A percentile compares a stretch with the other conserved stretches of the same genome.
Conservation (phyloP, 2,329 filamentous ascomycete genomes). For the Colletotrichum tofieldiae region DNA sequence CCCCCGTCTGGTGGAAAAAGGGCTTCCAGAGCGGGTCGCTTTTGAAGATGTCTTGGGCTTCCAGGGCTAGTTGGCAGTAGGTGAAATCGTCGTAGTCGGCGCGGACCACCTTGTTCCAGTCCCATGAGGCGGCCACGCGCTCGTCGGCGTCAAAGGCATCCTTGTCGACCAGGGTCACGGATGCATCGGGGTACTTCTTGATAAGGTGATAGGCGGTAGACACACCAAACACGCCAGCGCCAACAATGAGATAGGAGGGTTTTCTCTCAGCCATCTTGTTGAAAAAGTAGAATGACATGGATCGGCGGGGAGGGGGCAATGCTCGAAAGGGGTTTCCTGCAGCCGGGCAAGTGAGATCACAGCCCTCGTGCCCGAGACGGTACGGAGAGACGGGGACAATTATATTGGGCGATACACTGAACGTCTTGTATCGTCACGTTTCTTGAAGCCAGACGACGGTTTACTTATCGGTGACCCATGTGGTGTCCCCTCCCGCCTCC, state of each 20-base stretch:
- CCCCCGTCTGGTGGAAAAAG: conserved; percentile 73
- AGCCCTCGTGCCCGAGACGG: background rate
- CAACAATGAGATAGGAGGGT: conserved; percentile 70
- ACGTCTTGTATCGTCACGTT: conserved; percentile 17
- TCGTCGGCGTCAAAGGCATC: conserved; percentile 64
- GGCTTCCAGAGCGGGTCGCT: conserved; percentile 69
- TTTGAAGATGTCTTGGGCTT: conserved; percentile 76
- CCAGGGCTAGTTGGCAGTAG: conserved; percentile 76
- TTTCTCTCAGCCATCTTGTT: conserved; percentile 31
- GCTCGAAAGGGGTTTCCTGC: conserved; percentile 11
- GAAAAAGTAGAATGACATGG: conserved; percentile 17
- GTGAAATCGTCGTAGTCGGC: conserved; percentile 77
- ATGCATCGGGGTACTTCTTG: conserved; percentile 63
- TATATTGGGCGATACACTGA: conserved; percentile 20
- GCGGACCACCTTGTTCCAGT: conserved; percentile 82
- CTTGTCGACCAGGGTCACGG: conserved; percentile 72
- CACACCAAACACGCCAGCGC: conserved; percentile 76
- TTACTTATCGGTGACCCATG: conserved; percentile 14
- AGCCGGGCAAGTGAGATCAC: conserved; percentile 11
- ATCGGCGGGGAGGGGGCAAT: conserved; percentile 12
- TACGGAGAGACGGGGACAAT: conserved; percentile 28
- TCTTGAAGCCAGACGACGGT: conserved; percentile 14
- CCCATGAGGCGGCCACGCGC: conserved; percentile 75
- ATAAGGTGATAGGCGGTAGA: conserved; percentile 77
- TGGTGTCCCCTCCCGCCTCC: conserved; percentile 9